Percentiles rank a stretch among this genome's conserved stretches.
phyloP scores from a whole-genome alignment of 177 flowering plant genomes.

The Vitis hybrid region DNA sequence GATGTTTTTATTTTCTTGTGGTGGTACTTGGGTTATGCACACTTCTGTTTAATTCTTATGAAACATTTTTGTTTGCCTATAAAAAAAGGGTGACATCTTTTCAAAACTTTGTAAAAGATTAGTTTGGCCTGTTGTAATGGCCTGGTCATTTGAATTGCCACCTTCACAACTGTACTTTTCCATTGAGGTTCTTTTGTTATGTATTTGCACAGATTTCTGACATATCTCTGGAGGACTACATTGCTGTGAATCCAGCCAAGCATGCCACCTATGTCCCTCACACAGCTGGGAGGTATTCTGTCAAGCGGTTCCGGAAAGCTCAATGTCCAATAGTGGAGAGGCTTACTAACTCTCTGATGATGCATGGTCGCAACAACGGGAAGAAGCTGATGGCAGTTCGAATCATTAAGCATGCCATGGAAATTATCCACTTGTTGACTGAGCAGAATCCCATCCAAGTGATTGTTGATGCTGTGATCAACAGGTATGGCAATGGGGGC shows the following conservation, averaged over 20 bases:
- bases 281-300: slow-evolving; percentile 45
- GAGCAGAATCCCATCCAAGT: slow-evolving; percentile 40
- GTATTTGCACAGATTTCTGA: slow-evolving; percentile 22
- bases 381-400: slow-evolving; percentile 40
- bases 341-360: slow-evolving; percentile 44
- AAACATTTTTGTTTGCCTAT: too few relatives aligned
- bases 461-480: slow-evolving; percentile 39
- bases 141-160: background rate
- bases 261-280: slow-evolving; percentile 44
- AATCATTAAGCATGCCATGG: slow-evolving; percentile 41
- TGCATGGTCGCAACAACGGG: slow-evolving; percentile 43
- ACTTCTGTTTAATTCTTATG: too few relatives aligned
- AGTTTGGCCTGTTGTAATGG: too few relatives aligned
- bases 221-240: slow-evolving; percentile 27
- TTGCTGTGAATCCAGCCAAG: slow-evolving; percentile 26
- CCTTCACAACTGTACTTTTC: slow-evolving; percentile 4
- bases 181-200: too few relatives aligned
- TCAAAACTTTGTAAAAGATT: too few relatives aligned
- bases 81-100: too few relatives aligned
- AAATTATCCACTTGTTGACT: slow-evolving; percentile 37
- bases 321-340: slow-evolving; percentile 46
- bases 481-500: slow-evolving; percentile 18
- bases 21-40: too few relatives aligned
- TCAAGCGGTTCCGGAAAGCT: slow-evolving; percentile 38
- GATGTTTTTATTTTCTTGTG: too few relatives aligned